These are phyloP conservation scores for Ephemerocybe angulata DNA, from an alignment of 768 basidiomycete species.

Conservation along the genomic window DNA sequence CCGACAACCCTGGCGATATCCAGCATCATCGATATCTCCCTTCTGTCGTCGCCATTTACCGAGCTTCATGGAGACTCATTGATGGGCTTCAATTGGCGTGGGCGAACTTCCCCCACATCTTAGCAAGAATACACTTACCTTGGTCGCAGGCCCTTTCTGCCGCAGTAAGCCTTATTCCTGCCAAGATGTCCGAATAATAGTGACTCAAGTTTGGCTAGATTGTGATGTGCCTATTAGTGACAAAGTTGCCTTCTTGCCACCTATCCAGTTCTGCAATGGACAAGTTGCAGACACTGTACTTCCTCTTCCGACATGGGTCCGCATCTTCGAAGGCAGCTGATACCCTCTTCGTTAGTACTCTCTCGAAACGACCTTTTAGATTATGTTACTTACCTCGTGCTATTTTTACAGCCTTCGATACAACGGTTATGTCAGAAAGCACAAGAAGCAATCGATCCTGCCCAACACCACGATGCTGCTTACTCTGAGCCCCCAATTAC, in stretches of 20 bases:
- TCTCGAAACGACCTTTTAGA: background rate
- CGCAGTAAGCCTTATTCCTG: slow-evolving; percentile 40
- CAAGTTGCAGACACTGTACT: slow-evolving; percentile 43
- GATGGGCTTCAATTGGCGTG: slow-evolving; percentile 45
- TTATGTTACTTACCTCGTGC: background rate
- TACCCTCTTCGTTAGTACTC: slow-evolving; percentile 37
- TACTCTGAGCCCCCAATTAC: slow-evolving; percentile 26
- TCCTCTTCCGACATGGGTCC: slow-evolving; percentile 47
- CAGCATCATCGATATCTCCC: slow-evolving; percentile 61
- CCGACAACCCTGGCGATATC: slow-evolving; percentile 54
- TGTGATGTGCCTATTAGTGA: slow-evolving; percentile 54
- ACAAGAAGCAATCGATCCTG: slow-evolving; percentile 34
- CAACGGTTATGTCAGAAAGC: slow-evolving; percentile 41
- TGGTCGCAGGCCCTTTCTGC: slow-evolving; percentile 70
- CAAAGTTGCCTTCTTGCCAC: slow-evolving; percentile 45
- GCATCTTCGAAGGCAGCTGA: slow-evolving; percentile 42
- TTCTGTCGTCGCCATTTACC: slow-evolving; percentile 70
- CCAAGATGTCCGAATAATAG: background rate
- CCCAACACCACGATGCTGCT: slow-evolving; percentile 14
- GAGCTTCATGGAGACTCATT: slow-evolving; percentile 66
- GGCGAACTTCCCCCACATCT: slow-evolving; percentile 34
- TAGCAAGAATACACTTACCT: slow-evolving; percentile 45
- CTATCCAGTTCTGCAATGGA: slow-evolving; percentile 45
- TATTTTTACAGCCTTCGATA: slow-evolving; percentile 22
- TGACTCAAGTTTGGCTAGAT: slow-evolving; percentile 35